A percentile compares a stretch with the other conserved stretches of the same genome.
phyloP scores from a whole-genome alignment of 768 basidiomycete genomes.

The Lentinula sp. region DNA sequence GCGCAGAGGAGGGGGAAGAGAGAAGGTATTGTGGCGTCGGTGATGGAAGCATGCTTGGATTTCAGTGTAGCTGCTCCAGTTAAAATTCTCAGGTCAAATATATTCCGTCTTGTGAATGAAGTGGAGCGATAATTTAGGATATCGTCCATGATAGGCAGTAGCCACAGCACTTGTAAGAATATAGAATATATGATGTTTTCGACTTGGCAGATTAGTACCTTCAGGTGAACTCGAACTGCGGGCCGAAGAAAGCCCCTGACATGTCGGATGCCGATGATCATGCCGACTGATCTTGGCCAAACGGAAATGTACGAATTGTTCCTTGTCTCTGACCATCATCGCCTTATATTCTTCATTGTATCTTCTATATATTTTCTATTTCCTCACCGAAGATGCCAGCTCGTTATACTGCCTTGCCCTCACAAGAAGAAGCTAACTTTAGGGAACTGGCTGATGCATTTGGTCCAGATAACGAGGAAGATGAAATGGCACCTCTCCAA shows the following conservation, averaged over 20 bases:
- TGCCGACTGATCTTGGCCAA: background rate
- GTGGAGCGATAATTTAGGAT: background rate
- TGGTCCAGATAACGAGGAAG: slow-evolving; percentile 52
- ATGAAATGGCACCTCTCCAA: background rate
- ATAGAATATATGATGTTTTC: too few species aligned
- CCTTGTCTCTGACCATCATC: slow-evolving; percentile 1
- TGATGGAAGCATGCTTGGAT: slow-evolving; percentile 70
- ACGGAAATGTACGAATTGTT: background rate
- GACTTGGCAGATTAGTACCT: too few species aligned
- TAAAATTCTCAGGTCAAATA: slow-evolving; percentile 22
- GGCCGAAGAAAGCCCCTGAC: background rate
- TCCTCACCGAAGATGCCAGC: slow-evolving; percentile 32
- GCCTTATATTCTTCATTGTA: background rate
- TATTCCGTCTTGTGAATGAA: background rate
- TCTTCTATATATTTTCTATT: background rate
- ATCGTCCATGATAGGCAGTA: too few species aligned
- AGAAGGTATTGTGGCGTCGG: slow-evolving; percentile 75
- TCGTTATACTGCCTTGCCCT: slow-evolving; percentile 48
- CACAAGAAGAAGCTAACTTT: slow-evolving; percentile 34
- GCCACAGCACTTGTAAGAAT: too few species aligned
- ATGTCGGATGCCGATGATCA: background rate
- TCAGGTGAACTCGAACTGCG: too few species aligned
- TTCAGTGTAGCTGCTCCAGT: slow-evolving; percentile 93
- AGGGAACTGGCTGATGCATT: slow-evolving; percentile 79
- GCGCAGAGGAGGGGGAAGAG: slow-evolving; percentile 62